A percentile compares a stretch with the other conserved stretches of the same genome.
Evolutionary conservation across 1,284 basidiomycete species (phyloP).

Genomic region (Tilletia caries): DNA sequence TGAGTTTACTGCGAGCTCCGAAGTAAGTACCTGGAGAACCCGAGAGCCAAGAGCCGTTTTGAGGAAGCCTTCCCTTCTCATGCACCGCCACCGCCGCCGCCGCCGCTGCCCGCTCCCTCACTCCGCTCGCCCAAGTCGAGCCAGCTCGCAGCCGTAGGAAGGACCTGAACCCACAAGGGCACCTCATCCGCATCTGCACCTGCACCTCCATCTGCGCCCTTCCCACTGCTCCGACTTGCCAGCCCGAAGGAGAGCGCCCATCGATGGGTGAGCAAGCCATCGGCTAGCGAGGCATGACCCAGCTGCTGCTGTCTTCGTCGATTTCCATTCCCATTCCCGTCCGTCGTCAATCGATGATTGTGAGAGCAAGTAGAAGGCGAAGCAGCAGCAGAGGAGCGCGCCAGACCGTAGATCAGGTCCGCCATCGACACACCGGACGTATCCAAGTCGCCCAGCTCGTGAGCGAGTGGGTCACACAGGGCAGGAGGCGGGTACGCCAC

Average conservation of each 20-base stretch:
- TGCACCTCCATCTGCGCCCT: neutral
- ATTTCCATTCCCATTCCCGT: neutral
- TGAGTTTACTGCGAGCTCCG: too few relatives aligned
- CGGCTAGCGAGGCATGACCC: neutral
- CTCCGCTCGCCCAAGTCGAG: neutral
- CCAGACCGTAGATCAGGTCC: too few relatives aligned
- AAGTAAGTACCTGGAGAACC: too few relatives aligned
- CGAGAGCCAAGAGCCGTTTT: too few relatives aligned
- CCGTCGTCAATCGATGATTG: neutral
- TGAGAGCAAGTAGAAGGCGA: neutral
- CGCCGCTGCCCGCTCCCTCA: too few relatives aligned
- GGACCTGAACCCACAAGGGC: neutral
- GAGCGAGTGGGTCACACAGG: neutral
- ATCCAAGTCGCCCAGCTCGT: neutral
- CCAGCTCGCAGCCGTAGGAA: slow-evolving; percentile 11
- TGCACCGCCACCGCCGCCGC: neutral
- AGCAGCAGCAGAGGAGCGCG: neutral
- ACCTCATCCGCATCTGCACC: neutral
- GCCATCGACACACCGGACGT: too few relatives aligned
- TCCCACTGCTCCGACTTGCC: neutral
- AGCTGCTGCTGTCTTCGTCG: neutral
- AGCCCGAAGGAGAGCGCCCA: slow-evolving; percentile 7
- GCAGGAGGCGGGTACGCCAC: neutral
- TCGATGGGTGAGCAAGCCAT: neutral
- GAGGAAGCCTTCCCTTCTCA: too few relatives aligned